These are phyloP conservation scores for Cucurbita maxima DNA, from an alignment of 306 rosid species.

Conservation along the genomic window DNA sequence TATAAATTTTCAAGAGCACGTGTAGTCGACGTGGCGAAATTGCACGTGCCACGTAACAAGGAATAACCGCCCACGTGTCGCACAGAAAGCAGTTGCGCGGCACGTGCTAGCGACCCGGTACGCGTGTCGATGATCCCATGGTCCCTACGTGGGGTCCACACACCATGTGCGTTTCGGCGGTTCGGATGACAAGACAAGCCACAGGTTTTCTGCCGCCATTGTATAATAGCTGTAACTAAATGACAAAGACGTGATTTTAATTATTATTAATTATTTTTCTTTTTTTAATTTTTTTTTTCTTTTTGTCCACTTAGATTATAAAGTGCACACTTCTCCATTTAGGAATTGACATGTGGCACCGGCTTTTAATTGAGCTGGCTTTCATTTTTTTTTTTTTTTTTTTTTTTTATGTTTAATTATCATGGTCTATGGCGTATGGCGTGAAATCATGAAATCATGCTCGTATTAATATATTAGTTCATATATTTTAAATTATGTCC, in stretches of 20 bases:
- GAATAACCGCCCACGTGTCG: neutral
- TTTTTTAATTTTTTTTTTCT: neutral
- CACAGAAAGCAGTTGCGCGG: neutral
- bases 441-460: too few relatives aligned
- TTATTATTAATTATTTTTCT: neutral
- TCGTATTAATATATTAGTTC: too few relatives aligned
- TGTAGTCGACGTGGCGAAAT: neutral
- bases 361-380: neutral
- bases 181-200: neutral
- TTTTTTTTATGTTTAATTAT: too few relatives aligned
- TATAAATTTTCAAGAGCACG: neutral
- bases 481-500: too few relatives aligned
- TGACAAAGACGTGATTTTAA: neutral
- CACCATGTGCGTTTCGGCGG: neutral
- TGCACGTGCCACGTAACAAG: too few relatives aligned
- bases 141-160: neutral
- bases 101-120: neutral
- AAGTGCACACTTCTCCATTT: neutral
- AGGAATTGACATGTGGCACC: neutral
- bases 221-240: neutral
- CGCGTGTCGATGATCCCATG: neutral
- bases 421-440: too few relatives aligned
- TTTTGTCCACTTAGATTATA: neutral
- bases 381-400: neutral
- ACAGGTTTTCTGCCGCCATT: constrained; percentile 5